Percentiles rank a stretch among this genome's conserved stretches.
Evolutionary conservation across 768 basidiomycete genomes (phyloP).

Genomic region (Amanita phalloides): DNA sequence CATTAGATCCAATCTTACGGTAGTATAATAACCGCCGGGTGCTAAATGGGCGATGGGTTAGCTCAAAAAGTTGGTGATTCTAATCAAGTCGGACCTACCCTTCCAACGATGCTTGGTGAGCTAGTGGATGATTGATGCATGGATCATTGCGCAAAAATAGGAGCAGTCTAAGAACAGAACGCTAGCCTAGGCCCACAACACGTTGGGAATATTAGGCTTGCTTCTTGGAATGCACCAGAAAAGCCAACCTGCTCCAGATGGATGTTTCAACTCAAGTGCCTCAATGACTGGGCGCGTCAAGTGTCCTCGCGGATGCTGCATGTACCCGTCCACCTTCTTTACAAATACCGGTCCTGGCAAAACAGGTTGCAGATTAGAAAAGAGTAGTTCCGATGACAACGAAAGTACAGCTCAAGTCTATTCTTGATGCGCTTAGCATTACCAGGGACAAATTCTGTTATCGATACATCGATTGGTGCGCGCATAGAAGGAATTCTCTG

Average conservation of each 20-base stretch:
- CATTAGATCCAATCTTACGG: background rate
- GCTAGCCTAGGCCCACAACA: background rate
- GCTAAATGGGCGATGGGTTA: background rate
- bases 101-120: background rate
- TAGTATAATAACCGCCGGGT: background rate
- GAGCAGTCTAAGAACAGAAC: background rate
- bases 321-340: background rate
- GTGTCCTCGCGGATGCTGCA: background rate
- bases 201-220: background rate
- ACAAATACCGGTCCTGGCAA: background rate
- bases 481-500: background rate
- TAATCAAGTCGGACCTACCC: background rate
- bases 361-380: background rate
- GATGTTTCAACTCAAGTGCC: background rate
- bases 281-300: background rate
- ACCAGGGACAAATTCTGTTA: background rate
- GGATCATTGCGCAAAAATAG: background rate
- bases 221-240: slow-evolving; percentile 1
- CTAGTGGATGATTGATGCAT: background rate
- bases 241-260: background rate
- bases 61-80: background rate
- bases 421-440: background rate
- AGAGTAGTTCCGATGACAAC: background rate
- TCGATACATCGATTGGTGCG: slow-evolving; percentile 1
- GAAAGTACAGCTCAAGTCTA: background rate